Evolutionary conservation across 2,329 filamentous ascomycete species (phyloP), one percentile per base, ranked within the genome.

Genomic region (Fusarium praegraminearum): DNA sequence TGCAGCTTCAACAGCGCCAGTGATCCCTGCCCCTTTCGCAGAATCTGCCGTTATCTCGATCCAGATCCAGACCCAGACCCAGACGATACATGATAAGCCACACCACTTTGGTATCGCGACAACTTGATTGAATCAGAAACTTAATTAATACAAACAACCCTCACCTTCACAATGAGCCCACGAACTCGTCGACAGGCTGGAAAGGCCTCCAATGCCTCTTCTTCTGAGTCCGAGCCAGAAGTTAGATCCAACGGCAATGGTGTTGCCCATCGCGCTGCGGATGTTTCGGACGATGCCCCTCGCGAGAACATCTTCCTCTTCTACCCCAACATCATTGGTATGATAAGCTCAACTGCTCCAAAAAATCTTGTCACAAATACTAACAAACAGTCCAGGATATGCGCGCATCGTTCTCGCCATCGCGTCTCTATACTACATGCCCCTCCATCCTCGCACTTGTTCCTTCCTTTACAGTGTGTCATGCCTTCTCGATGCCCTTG

Each of bases 361-460:
- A 11, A 15, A 49, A 57, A 50, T 18, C 16, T 13, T 54, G 43
- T 47, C 57, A 47, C 36, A 35, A 33, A 53, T 33, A 36, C 65
- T 70, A 57, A 75, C 70, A 69, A 52, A 47, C 30, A 45, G 57
- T 54, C 5, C 70, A 94, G 92, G 92, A 72, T 95, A 95, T 80
- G 86, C 83, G 61, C 90, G 93, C 75, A 91, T 96, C 76, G 83
- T 95, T 69, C 87, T 95, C 72, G 94, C 94, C 74, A 84, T 98
- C 76, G 93, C 92, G 49, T 98, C 96, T 30, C 90, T 99, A 72
- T 97, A 98, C 84, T 99, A 98, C 85, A 99, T 99, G 96, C 95
- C 96, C 53, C 89, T 98, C 56, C 96, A 99, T 80, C 95, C 95
- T n/a, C 91, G 95, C 76, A 97, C 94, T 38, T 98, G 95, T 83